These are phyloP conservation scores for Anaeramoeba flamelloides DNA, from an alignment of 78 protist species.

Conservation along the genomic window DNA sequence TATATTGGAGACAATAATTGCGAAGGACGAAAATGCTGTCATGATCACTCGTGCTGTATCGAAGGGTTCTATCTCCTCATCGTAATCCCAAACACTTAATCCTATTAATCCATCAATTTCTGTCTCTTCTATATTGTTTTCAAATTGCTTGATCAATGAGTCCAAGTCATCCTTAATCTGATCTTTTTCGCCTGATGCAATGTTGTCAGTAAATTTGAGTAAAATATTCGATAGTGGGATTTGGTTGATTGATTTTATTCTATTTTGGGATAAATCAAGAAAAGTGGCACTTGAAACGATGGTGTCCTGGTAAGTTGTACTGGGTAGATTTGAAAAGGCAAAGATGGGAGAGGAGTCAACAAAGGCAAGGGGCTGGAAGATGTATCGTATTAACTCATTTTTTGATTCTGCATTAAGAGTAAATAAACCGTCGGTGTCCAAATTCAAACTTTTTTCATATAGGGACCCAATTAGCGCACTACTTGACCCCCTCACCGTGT, in stretches of 20 bases:
- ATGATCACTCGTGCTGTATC: conserved; percentile 26
- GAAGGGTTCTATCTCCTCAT: background rate
- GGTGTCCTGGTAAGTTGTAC: background rate
- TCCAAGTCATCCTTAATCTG: background rate
- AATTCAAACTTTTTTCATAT: background rate
- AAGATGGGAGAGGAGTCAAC: background rate
- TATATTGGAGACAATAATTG: conserved; percentile 52
- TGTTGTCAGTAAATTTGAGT: background rate
- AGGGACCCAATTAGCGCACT: background rate
- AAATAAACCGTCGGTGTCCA: background rate
- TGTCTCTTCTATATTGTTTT: no score
- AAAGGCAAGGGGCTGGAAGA: background rate
- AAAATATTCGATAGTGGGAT: background rate
- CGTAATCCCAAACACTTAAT: background rate
- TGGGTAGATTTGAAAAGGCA: background rate
- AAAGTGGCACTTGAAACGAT: background rate
- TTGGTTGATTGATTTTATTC: background rate
- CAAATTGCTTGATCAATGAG: background rate
- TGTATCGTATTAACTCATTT: background rate
- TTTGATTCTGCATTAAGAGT: background rate
- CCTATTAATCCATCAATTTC: background rate
- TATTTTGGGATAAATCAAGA: background rate
- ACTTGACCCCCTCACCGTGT: background rate
- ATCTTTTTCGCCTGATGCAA: background rate
- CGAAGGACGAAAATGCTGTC: conserved; percentile 45